Evolutionary conservation across 306 rosid species (phyloP).

Genomic region (Mimosa pudica): DNA sequence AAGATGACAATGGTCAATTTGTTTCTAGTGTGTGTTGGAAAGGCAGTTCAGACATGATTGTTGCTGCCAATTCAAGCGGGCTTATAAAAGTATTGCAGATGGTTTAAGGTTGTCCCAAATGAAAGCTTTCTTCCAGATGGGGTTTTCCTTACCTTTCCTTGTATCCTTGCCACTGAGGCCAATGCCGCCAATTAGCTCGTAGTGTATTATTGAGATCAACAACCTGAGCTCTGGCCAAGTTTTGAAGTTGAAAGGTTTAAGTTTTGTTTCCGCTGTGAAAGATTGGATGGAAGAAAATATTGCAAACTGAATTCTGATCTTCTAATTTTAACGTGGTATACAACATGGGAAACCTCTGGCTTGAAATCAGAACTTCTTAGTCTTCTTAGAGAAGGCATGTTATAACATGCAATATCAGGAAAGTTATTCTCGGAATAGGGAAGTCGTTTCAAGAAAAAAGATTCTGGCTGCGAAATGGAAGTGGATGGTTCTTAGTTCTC

Average conservation of each 20-base stretch:
- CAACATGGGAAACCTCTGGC: constrained; percentile 31
- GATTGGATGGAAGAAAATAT: constrained; percentile 34
- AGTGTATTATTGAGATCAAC: constrained; percentile 21
- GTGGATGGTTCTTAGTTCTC: constrained; percentile 23
- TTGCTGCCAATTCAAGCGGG: constrained; percentile 93
- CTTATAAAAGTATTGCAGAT: constrained; percentile 82
- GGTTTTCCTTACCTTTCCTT: constrained; percentile 23
- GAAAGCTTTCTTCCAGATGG: constrained; percentile 20
- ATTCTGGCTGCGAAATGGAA: constrained; percentile 24
- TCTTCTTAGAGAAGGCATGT: constrained; percentile 30
- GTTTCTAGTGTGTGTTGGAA: constrained; percentile 98
- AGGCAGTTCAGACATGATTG: constrained; percentile 76
- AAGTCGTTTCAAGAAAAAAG: constrained; percentile 26
- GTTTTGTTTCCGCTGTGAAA: background rate
- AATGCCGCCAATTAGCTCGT: constrained; percentile 28
- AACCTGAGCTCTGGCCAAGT: constrained; percentile 34
- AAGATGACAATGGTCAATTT: constrained; percentile 80
- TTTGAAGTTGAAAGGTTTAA: constrained; percentile 25
- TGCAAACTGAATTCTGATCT: constrained; percentile 25
- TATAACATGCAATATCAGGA: constrained; percentile 10
- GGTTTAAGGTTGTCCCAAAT: constrained; percentile 50
- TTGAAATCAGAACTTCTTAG: constrained; percentile 24
- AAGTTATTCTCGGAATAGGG: constrained; percentile 24
- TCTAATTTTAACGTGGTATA: constrained; percentile 30
- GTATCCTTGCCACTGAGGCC: constrained; percentile 34